Evolutionary conservation across 2,329 filamentous ascomycete species (phyloP).

Genomic region (Delphinella strobiligena): DNA sequence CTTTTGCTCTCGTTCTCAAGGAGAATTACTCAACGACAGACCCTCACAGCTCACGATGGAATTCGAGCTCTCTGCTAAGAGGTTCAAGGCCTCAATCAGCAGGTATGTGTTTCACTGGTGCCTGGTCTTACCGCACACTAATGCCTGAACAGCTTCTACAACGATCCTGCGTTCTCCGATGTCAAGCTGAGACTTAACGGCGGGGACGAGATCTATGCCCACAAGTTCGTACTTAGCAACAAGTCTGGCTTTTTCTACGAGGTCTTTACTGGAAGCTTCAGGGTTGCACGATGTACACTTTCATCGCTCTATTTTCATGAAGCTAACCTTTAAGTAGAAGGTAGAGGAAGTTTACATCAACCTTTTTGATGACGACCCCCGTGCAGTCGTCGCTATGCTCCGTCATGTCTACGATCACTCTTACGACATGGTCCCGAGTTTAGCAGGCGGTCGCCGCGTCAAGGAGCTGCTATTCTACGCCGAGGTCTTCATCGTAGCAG

Average conservation of each 20-base stretch:
- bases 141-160: background rate
- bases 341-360: background rate
- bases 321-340: too few species aligned
- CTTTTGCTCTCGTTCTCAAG: too few species aligned
- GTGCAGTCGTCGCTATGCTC: background rate
- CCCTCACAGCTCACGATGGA: too few species aligned
- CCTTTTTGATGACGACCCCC: background rate
- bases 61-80: too few species aligned
- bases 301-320: too few species aligned
- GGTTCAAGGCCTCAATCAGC: too few species aligned
- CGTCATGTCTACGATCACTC: background rate
- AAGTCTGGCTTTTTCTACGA: background rate
- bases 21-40: too few species aligned
- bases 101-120: too few species aligned
- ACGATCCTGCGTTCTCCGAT: background rate
- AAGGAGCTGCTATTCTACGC: background rate
- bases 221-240: background rate
- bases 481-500: background rate
- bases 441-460: background rate
- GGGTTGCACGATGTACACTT: background rate
- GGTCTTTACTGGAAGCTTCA: background rate
- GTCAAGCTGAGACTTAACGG: background rate
- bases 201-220: background rate
- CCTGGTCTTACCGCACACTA: too few species aligned
- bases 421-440: background rate